Evolutionary conservation across 2,329 filamentous ascomycete genomes (phyloP), one percentile per base, ranked within the genome.

Genomic region (Monosporascus cannonballus): DNA sequence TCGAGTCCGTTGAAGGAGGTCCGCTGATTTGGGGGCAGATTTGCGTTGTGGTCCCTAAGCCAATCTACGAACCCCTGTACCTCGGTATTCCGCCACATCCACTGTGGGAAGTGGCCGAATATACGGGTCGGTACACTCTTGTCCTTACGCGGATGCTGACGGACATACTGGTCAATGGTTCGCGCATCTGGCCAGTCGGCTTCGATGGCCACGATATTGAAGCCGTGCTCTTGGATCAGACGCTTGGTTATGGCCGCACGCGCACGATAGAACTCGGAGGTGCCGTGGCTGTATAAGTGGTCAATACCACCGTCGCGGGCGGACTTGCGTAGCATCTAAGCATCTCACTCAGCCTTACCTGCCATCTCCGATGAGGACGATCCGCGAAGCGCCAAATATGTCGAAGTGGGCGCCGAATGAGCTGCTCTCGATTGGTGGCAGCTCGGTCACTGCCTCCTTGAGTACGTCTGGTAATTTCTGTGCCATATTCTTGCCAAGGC

Each of bases 31-130:
- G 47, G 59, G 37, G 49, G 52, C 34, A 39, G 59, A 38, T 1
- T n/a, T 47, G 20, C 58, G 51, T 78, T 78, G 56, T 69, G 69
- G 20, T 70, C 60, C 6, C 76, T 70, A 64, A 80, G 67, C 77
- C 77, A 81, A 58, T 79, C 73, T 11, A 76, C 70, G 47, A 80
- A 73, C 2, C 71, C 69, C 51, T 78, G 74, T 57, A 78, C 72
- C 56, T 80, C 78, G 15, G 65, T 63, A 54, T 80, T 80, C 11
- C 77, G 71, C 77, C 77, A 80, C 77, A 80, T 80, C 77, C 77
- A 80, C 3, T 72, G 76, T 15, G 77, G 77, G 47, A 80, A 80
- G 25, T 76, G 69, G 39, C 73, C 67, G 59, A 80, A 80, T 6
- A 71, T 67, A 38, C 71, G 68, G 63, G 56, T 71, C 61, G 20